Percentiles rank a stretch among this genome's conserved stretches.
phyloP scores from a whole-genome alignment of 768 basidiomycete genomes.

The Tubosaeta sp. region DNA sequence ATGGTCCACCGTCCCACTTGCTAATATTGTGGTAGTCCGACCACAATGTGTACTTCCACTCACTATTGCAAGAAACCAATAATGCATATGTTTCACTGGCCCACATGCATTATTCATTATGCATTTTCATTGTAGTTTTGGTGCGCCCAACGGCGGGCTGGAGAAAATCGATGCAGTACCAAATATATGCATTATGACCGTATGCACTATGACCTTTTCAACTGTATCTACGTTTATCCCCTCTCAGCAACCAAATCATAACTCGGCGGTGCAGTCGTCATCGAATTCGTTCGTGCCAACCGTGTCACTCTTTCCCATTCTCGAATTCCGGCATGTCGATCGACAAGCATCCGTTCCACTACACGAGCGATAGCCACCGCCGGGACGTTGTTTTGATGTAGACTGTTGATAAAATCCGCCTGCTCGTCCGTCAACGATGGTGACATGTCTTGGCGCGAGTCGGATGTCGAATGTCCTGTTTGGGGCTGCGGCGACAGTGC shows the following conservation, averaged over 20 bases:
- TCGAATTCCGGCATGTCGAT: slow-evolving; percentile 13
- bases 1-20: no score
- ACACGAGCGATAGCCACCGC: slow-evolving; percentile 22
- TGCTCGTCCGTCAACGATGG: slow-evolving; percentile 21
- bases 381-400: slow-evolving; percentile 20
- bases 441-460: slow-evolving; percentile 1
- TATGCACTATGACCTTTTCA: no score
- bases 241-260: slow-evolving; percentile 5
- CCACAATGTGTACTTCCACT: no score
- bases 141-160: no score
- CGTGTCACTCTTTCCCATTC: slow-evolving; percentile 22
- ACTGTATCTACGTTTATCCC: neutral
- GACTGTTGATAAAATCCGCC: slow-evolving; percentile 21
- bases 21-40: no score
- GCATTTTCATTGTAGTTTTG: no score
- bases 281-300: slow-evolving; percentile 13
- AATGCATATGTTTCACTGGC: no score
- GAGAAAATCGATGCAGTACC: no score
- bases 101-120: no score
- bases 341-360: slow-evolving; percentile 22
- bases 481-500: neutral
- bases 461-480: neutral
- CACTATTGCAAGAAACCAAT: no score
- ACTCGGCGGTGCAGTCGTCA: slow-evolving; percentile 14
- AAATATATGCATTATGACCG: no score